Conservation (phyloP, 139 green algal species). For the Pedinophyceae sp. region DNA sequence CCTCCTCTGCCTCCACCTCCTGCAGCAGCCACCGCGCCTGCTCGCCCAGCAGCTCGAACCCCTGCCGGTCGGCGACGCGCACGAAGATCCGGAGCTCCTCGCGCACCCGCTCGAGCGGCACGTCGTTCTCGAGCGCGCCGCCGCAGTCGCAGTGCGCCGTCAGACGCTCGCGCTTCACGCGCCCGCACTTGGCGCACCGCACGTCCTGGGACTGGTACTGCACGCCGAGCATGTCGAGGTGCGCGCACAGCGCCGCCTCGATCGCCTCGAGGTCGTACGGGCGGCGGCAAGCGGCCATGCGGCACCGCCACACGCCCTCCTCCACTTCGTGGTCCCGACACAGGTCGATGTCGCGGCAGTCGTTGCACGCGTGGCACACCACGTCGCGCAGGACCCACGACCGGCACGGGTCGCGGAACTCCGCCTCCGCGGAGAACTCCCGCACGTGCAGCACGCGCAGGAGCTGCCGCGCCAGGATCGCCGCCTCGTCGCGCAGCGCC, state of each 20-base stretch:
- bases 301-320: slow-evolving; percentile 25
- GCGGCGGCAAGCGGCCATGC: slow-evolving; percentile 19
- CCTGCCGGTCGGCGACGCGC: slow-evolving; percentile 1
- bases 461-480: slow-evolving; percentile 57
- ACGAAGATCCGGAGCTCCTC: slow-evolving; percentile 38
- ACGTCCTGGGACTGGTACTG: slow-evolving; percentile 80
- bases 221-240: slow-evolving; percentile 25
- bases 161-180: slow-evolving; percentile 20
- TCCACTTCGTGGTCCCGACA: slow-evolving; percentile 56
- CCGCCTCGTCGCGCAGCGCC: slow-evolving; percentile 27
- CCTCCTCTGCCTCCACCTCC: no score
- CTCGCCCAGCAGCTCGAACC: slow-evolving; percentile 37
- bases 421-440: slow-evolving; percentile 59
- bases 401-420: slow-evolving; percentile 65
- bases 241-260: slow-evolving; percentile 39
- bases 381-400: slow-evolving; percentile 70
- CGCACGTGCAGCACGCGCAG: slow-evolving; percentile 57
- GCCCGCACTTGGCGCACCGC: slow-evolving; percentile 33
- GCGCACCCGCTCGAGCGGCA: slow-evolving; percentile 9
- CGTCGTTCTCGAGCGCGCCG: slow-evolving; percentile 27
- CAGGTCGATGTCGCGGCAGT: slow-evolving; percentile 81
- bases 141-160: slow-evolving; percentile 40
- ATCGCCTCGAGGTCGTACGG: slow-evolving; percentile 42
- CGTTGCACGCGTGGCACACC: slow-evolving; percentile 76
- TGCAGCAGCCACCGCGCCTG: slow-evolving; percentile 13